phyloP scores from a whole-genome alignment of 768 basidiomycete species.

The Naganishia vaughanmartiniae region DNA sequence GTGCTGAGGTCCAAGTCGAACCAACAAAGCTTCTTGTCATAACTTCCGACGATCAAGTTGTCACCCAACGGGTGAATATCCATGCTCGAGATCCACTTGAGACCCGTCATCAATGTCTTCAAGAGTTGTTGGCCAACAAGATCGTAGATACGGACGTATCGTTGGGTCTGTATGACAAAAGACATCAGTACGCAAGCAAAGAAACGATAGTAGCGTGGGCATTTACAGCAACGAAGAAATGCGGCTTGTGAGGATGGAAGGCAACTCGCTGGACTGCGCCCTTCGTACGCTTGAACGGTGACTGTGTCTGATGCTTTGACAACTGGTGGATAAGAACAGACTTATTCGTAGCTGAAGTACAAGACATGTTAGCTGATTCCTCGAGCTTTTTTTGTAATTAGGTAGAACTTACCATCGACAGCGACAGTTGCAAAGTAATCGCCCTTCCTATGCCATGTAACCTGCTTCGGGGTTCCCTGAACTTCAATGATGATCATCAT shows the following conservation, averaged over 20 bases:
- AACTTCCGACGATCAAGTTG: slow-evolving; percentile 94
- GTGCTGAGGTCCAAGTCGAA: slow-evolving; percentile 95
- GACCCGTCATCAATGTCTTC: slow-evolving; percentile 91
- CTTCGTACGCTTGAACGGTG: slow-evolving; percentile 93
- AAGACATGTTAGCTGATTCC: slow-evolving; percentile 2
- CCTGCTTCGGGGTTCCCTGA: slow-evolving; percentile 64
- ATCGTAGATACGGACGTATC: slow-evolving; percentile 93
- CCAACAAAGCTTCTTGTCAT: slow-evolving; percentile 97
- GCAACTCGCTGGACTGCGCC: slow-evolving; percentile 83
- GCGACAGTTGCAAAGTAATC: slow-evolving; percentile 92
- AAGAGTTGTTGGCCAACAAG: slow-evolving; percentile 86
- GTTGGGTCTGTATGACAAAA: slow-evolving; percentile 69
- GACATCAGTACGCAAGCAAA: neutral
- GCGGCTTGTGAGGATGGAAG: slow-evolving; percentile 90
- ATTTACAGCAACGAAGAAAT: slow-evolving; percentile 95
- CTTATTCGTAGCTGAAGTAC: slow-evolving; percentile 63
- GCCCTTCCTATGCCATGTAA: slow-evolving; percentile 88
- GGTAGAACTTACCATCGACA: slow-evolving; percentile 60
- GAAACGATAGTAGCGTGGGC: neutral
- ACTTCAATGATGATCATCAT: slow-evolving; percentile 54
- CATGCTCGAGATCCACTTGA: slow-evolving; percentile 96
- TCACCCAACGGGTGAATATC: slow-evolving; percentile 84
- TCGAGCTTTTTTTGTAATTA: neutral
- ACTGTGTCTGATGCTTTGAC: slow-evolving; percentile 89
- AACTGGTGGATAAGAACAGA: slow-evolving; percentile 95